Conservation (phyloP, 2,329 filamentous ascomycete species). For the Aspergillus sp. region DNA sequence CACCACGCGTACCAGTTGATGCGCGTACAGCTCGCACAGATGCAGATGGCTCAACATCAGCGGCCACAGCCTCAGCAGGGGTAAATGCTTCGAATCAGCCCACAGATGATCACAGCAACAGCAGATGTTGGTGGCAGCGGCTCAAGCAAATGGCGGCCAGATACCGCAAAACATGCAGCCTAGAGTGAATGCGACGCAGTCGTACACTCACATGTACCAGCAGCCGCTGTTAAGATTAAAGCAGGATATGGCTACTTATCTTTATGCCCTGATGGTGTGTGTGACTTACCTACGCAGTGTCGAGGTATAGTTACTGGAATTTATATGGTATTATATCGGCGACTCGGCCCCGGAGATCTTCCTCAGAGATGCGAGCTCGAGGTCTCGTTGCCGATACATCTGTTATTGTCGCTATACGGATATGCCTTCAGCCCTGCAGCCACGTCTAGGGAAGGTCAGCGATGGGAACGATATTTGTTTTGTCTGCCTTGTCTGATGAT, state of each 20-base stretch:
- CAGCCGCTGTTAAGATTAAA: constrained; percentile 35
- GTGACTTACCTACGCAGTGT: no score
- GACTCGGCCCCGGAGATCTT: no score
- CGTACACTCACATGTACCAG: constrained; percentile 37
- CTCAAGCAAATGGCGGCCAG: constrained; percentile 39
- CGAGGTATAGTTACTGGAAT: no score
- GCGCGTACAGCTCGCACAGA: constrained; percentile 39
- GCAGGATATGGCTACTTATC: constrained; percentile 37
- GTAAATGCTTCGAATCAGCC: constrained; percentile 31
- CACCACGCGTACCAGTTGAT: constrained; percentile 40
- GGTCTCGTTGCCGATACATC: no score
- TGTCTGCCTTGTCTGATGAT: no score
- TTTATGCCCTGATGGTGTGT: not conserved
- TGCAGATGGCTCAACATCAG: constrained; percentile 39
- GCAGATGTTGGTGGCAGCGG: constrained; percentile 40
- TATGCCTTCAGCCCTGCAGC: no score
- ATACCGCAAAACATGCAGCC: constrained; percentile 32
- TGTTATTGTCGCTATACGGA: no score
- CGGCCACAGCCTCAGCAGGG: constrained; percentile 31
- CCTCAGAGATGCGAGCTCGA: no score
- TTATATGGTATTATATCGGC: no score
- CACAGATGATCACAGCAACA: constrained; percentile 35
- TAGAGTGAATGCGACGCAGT: constrained; percentile 26
- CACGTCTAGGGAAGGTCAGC: no score
- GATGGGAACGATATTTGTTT: no score